phyloP scores from a whole-genome alignment of 2,329 filamentous ascomycete genomes.

The Beauveria sp. region DNA sequence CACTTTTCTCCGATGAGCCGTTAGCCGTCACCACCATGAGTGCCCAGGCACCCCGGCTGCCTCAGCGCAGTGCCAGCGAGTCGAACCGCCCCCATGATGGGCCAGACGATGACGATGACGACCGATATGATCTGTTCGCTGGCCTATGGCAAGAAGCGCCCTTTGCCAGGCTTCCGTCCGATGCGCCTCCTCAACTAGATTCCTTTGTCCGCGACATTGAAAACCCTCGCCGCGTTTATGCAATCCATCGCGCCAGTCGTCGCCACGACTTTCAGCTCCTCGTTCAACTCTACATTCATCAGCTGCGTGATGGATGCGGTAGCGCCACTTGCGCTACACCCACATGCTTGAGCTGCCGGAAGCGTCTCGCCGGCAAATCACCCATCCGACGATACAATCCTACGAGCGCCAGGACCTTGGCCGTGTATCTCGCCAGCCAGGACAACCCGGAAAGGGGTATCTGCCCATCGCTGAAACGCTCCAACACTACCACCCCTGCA shows the following conservation, averaged over 20 bases:
- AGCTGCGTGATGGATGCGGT: conserved; percentile 76
- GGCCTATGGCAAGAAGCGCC: conserved; percentile 55
- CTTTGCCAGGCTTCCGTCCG: conserved; percentile 50
- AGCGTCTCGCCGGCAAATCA: conserved; percentile 54
- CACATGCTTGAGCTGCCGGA: conserved; percentile 75
- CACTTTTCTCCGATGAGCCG: conserved; percentile 2
- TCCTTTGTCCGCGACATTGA: conserved; percentile 50
- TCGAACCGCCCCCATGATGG: conserved; percentile 8
- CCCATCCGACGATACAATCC: conserved; percentile 74
- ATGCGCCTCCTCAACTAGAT: conserved; percentile 52
- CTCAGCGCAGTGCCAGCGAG: conserved; percentile 6
- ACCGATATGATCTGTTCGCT: conserved; percentile 43
- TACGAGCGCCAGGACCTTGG: conserved; percentile 73
- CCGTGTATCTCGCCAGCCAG: conserved; percentile 71
- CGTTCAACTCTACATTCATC: conserved; percentile 63
- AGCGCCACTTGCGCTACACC: conserved; percentile 60
- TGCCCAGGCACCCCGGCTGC: conserved; percentile 10
- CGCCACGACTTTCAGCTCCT: conserved; percentile 59
- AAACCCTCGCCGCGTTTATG: conserved; percentile 53
- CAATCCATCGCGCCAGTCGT: conserved; percentile 51
- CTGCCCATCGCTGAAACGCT: conserved; percentile 46
- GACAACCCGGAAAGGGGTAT: conserved; percentile 66
- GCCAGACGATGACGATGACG: conserved; percentile 17
- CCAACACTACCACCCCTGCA: conserved; percentile 36
- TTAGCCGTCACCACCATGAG: conserved; percentile 4